Percentiles rank a stretch among this genome's conserved stretches.
These are phyloP conservation scores for Quercus robur DNA, from an alignment of 306 rosid species.

Conservation along the genomic window DNA sequence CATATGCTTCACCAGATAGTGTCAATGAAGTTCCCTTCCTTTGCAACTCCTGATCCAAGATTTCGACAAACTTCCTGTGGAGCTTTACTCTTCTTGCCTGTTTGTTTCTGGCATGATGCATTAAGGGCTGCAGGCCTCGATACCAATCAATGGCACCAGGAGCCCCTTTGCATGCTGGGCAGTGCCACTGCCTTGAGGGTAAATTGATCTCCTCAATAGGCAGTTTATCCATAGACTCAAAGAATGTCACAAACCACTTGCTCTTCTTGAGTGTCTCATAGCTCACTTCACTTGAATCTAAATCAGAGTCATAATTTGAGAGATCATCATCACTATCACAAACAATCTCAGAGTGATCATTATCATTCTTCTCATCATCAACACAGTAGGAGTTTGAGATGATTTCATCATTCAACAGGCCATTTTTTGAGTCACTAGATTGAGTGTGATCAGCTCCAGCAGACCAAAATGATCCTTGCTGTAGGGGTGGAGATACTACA, in stretches of 20 bases:
- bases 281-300: constrained; percentile 27
- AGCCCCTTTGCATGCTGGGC: constrained; percentile 54
- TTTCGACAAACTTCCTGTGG: constrained; percentile 43
- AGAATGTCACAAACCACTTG: constrained; percentile 44
- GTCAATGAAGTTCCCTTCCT: constrained; percentile 29
- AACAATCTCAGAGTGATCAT: constrained; percentile 30
- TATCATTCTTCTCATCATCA: constrained; percentile 9
- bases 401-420: constrained; percentile 1
- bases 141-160: constrained; percentile 61
- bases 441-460: constrained; percentile 2
- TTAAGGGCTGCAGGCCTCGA: constrained; percentile 45
- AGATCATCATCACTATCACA: constrained; percentile 42
- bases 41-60: constrained; percentile 43
- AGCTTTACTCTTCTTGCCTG: constrained; percentile 37
- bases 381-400: background rate
- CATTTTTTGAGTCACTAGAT: background rate
- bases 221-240: constrained; percentile 20
- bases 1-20: constrained; percentile 23
- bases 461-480: background rate
- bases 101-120: constrained; percentile 45
- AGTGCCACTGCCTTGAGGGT: constrained; percentile 33
- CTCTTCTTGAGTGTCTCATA: constrained; percentile 37
- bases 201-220: constrained; percentile 33
- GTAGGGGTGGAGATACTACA: background rate
- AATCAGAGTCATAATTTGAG: constrained; percentile 37